Percentiles rank a stretch among this genome's conserved stretches.
These are phyloP conservation scores for Solanum bulbocastanum DNA, from an alignment of 257 asterid species.

Conservation along the genomic window DNA sequence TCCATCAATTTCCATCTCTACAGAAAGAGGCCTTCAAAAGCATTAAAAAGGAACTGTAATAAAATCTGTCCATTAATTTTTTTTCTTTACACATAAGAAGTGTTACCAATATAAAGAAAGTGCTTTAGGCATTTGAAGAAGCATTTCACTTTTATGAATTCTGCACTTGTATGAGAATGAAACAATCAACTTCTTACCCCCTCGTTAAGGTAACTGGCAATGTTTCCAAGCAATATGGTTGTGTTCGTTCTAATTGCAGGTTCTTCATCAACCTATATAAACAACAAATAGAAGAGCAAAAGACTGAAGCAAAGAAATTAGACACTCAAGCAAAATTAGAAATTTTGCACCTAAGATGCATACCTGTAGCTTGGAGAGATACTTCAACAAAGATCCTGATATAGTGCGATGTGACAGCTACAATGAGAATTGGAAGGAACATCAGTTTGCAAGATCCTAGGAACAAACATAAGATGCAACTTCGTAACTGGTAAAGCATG, in stretches of 20 bases:
- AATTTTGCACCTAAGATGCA: background rate
- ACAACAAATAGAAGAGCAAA: slow-evolving; percentile 9
- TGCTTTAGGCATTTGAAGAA: background rate
- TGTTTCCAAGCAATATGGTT: slow-evolving; percentile 94
- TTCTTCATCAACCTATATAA: slow-evolving; percentile 87
- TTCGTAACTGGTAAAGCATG: background rate
- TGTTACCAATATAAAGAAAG: background rate
- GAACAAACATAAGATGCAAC: background rate
- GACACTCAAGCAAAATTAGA: slow-evolving; percentile 1
- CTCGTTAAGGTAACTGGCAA: slow-evolving; percentile 84
- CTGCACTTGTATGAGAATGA: background rate
- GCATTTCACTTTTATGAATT: background rate
- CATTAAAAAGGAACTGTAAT: background rate
- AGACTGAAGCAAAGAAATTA: background rate
- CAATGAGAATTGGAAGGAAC: background rate
- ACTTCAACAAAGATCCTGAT: slow-evolving; percentile 77
- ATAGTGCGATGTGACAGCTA: slow-evolving; percentile 97
- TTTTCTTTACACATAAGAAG: background rate
- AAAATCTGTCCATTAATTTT: background rate
- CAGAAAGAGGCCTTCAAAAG: background rate
- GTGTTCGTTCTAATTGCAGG: slow-evolving; percentile 97
- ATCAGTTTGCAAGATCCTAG: background rate
- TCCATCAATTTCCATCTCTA: background rate
- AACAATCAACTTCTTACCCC: slow-evolving; percentile 53
- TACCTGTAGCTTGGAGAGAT: slow-evolving; percentile 87